A percentile compares a stretch with the other conserved stretches of the same genome.
phyloP scores from a whole-genome alignment of 2,329 filamentous ascomycete species.

The Mariannaea elegans region DNA sequence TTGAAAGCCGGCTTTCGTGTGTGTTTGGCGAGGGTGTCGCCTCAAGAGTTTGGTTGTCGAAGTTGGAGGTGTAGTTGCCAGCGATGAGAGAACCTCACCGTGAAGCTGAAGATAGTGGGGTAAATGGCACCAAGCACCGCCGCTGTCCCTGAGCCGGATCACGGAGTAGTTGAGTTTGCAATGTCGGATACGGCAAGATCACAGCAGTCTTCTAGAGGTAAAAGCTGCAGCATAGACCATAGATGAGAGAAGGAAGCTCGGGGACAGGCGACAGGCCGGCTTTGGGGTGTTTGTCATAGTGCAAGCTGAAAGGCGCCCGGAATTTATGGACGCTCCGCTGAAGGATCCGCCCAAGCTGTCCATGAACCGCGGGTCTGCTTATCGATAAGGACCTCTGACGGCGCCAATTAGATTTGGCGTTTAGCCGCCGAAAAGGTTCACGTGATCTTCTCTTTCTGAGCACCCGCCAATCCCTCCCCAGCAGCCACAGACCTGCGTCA shows the following conservation, averaged over 20 bases:
- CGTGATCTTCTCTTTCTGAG: background rate
- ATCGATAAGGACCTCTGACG: constrained; percentile 30
- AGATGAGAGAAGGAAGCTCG: constrained; percentile 24
- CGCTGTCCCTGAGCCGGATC: background rate
- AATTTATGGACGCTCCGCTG: constrained; percentile 34
- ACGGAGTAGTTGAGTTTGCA: background rate
- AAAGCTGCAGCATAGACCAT: constrained; percentile 17
- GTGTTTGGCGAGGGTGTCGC: background rate
- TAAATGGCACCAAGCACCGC: constrained; percentile 10
- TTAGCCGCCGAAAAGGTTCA: background rate
- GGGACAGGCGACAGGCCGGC: constrained; percentile 23
- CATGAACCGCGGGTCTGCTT: constrained; percentile 28
- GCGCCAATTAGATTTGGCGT: constrained; percentile 9
- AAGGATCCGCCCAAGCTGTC: constrained; percentile 19
- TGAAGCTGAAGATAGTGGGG: constrained; percentile 21
- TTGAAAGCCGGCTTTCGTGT: background rate
- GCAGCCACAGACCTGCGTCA: no score
- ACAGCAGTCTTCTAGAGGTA: constrained; percentile 19
- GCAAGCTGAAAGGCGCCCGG: constrained; percentile 32
- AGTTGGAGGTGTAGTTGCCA: background rate
- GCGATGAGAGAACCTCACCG: background rate
- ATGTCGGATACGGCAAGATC: background rate
- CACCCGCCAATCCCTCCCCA: no score
- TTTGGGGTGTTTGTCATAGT: constrained; percentile 36
- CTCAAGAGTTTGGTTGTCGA: background rate